phyloP scores from a whole-genome alignment of 345 rosid species.

The Pugionium cornutum region DNA sequence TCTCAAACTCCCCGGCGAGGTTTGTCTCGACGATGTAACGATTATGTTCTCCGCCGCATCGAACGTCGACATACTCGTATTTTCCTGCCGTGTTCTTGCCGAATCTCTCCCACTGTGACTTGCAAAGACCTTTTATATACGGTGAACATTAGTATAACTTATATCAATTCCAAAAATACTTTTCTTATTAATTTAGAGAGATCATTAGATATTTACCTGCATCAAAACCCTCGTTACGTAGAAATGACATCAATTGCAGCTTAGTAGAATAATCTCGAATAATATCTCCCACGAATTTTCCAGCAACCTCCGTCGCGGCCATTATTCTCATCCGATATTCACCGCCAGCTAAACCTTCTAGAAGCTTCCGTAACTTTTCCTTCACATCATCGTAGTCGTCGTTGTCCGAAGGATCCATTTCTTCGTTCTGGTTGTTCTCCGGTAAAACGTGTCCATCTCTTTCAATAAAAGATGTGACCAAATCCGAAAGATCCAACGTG shows the following conservation, averaged over 20 bases:
- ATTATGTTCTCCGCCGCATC: conserved; percentile 20
- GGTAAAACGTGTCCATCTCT: conserved; percentile 36
- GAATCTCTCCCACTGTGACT: conserved; percentile 68
- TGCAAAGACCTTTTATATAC: conserved; percentile 63
- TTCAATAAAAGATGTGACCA: conserved; percentile 76
- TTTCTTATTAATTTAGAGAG: too few relatives aligned
- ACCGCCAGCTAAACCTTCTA: conserved; percentile 28
- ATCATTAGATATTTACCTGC: conserved; percentile 50
- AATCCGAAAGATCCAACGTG: conserved; percentile 53
- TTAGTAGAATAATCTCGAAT: conserved; percentile 19
- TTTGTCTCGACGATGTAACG: conserved; percentile 65
- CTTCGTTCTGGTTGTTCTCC: conserved; percentile 3
- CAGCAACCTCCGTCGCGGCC: conserved; percentile 35
- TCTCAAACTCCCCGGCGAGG: conserved; percentile 57
- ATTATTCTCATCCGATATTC: conserved; percentile 41
- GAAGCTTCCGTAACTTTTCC: conserved; percentile 39
- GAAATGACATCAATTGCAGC: conserved; percentile 52
- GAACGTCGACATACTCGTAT: conserved; percentile 67
- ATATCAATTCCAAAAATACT: too few relatives aligned
- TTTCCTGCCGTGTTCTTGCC: conserved; percentile 53
- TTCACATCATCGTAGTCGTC: conserved; percentile 48
- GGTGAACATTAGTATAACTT: not conserved
- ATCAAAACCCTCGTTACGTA: conserved; percentile 65
- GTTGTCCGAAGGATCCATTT: conserved; percentile 19
- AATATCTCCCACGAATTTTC: conserved; percentile 32